Base-by-base conservation (phyloP, 1,284 basidiomycete genomes). In the Clitocybe nebularis region DNA sequence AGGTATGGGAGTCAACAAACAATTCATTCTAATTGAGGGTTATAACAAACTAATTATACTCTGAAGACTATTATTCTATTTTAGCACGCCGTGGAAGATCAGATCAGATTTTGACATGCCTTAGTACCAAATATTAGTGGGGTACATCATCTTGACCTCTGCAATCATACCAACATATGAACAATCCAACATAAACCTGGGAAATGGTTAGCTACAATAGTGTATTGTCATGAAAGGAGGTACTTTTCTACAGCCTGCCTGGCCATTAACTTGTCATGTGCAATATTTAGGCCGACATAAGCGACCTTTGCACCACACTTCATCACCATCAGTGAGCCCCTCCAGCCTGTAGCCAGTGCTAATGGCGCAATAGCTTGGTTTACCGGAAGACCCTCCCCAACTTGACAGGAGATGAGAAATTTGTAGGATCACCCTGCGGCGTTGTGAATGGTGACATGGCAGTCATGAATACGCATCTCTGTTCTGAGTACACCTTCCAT, bases 291-390 rank as follows among this genome's bases (percentile, higher is more conserved):
- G n/a, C 37, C 37, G 11, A 39, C 24, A 39, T 39, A 39, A 11
- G 24, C 20, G 20, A 26, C 26, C 25, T 28, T 23, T 14, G 13
- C 19, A 11, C 37, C 16, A 21, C 37, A 39, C n/a, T 28, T 39
- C 37, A 39, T 39, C 14, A 39, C 37, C 26, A 39, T 19, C 9
- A 39, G 23, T 25, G 37, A 39, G 8, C 37, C 37, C 21, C 37
- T 13, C 37, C 37, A 39, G 9, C 26, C 16, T 10, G 6, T 17
- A 17, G 20, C 17, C n/a, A 26, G 37, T 19, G 26, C 11, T 14
- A 39, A 26, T 16, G 14, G 19, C 20, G 24, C 26, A 25, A 39
- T 26, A 20, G 37, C 37, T 29, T 26, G 26, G 26, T 39, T 39
- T 16, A 39, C 26, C 4, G 25, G 37, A 19, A 39, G 37, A 29